Percentiles rank a stretch among this genome's conserved stretches.
These are phyloP conservation scores for Candida pseudoviswanathii DNA, from an alignment of 1,139 yeast species.

Conservation along the genomic window DNA sequence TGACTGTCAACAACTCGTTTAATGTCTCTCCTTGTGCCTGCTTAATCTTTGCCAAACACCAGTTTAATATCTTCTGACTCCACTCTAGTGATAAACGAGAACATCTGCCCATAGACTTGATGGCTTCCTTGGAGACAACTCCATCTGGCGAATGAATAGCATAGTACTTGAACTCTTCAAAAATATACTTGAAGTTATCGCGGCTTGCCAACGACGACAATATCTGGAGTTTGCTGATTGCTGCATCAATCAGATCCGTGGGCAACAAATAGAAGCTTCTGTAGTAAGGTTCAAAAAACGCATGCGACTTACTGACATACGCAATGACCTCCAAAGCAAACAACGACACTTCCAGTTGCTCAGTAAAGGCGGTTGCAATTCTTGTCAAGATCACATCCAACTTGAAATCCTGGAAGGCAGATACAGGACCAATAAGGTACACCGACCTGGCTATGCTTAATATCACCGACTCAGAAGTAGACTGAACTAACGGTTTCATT, in stretches of 20 bases:
- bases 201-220: conserved; percentile 60
- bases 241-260: conserved; percentile 48
- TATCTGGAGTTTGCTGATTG: conserved; percentile 63
- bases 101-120: conserved; percentile 61
- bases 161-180: conserved; percentile 71
- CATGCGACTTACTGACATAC: conserved; percentile 36
- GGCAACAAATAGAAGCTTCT: conserved; percentile 63
- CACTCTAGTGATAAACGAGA: conserved; percentile 40
- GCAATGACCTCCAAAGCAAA: conserved; percentile 47
- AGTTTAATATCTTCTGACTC: conserved; percentile 37
- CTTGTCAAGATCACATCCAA: conserved; percentile 55
- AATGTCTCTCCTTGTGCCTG: conserved; percentile 37
- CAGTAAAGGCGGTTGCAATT: conserved; percentile 28
- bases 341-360: conserved; percentile 32
- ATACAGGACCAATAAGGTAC: conserved; percentile 55
- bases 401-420: conserved; percentile 46
- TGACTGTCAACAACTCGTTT: conserved; percentile 65
- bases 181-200: conserved; percentile 50
- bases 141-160: conserved; percentile 44
- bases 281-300: conserved; percentile 48
- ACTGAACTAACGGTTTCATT: conserved; percentile 45
- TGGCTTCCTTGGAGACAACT: conserved; percentile 51
- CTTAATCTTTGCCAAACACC: conserved; percentile 42
- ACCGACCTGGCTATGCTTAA: conserved; percentile 62
- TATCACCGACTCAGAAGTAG: conserved; percentile 62